Evolutionary conservation across 257 asterid genomes (phyloP).

Genomic region (Solanum pinnatisectum): DNA sequence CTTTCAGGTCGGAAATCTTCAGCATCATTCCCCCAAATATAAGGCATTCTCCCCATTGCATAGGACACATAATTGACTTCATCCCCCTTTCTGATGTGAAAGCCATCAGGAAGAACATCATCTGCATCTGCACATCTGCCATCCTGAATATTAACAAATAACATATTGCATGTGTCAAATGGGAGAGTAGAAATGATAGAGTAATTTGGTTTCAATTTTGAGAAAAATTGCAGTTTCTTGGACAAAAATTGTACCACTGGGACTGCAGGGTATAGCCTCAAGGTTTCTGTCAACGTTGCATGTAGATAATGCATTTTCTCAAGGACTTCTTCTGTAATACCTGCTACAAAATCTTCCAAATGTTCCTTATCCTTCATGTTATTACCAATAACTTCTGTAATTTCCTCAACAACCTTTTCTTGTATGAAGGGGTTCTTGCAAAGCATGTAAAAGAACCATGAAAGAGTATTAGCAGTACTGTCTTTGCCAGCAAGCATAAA

Average conservation of each 20-base stretch:
- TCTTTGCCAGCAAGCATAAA: constrained; percentile 76
- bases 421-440: constrained; percentile 54
- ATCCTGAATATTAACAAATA: constrained; percentile 24
- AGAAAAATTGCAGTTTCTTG: not conserved
- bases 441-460: constrained; percentile 60
- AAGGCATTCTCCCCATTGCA: constrained; percentile 69
- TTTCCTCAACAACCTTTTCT: constrained; percentile 40
- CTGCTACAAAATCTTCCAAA: constrained; percentile 24
- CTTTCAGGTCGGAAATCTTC: constrained; percentile 58
- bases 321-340: constrained; percentile 47
- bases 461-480: constrained; percentile 61
- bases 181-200: not conserved
- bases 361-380: not conserved
- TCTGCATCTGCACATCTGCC: constrained; percentile 63
- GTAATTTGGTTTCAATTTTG: not conserved
- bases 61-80: constrained; percentile 49
- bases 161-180: not conserved
- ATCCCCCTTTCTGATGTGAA: constrained; percentile 49
- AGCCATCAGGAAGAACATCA: constrained; percentile 68
- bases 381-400: constrained; percentile 2
- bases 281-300: constrained; percentile 54
- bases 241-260: constrained; percentile 36
- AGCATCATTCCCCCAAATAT: constrained; percentile 68
- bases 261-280: constrained; percentile 75
- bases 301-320: constrained; percentile 71